A percentile compares a stretch with the other conserved stretches of the same genome.
Evolutionary conservation across 2,329 filamentous ascomycete species (phyloP).

Genomic region (Penicillium nordicum): DNA sequence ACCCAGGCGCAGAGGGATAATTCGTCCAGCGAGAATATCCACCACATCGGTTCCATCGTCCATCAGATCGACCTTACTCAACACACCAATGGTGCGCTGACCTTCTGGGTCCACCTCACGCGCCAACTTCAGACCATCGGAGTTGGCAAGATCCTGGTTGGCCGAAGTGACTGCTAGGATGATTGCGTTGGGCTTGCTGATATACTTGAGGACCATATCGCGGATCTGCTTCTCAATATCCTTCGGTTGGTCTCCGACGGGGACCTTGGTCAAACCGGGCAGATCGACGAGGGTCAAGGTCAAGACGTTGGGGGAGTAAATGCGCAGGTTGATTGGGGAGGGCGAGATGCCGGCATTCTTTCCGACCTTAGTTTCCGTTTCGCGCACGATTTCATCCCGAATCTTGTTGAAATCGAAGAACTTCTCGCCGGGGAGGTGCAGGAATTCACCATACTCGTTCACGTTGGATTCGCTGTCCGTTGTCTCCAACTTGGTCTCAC

Average conservation of each 20-base stretch:
- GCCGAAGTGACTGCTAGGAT: conserved; percentile 94
- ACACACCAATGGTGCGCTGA: conserved; percentile 94
- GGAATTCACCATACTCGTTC: conserved; percentile 98
- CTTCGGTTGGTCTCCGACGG: conserved; percentile 90
- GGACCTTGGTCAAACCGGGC: conserved; percentile 93
- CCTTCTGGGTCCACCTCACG: conserved; percentile 96
- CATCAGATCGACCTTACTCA: conserved; percentile 99
- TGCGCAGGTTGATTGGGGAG: conserved; percentile 92
- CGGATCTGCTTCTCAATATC: conserved; percentile 96
- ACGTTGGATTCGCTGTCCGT: conserved; percentile 84
- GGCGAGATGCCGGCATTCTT: conserved; percentile 95
- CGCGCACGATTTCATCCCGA: conserved; percentile 91
- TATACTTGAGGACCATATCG: conserved; percentile 98
- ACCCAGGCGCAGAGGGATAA: conserved; percentile 89
- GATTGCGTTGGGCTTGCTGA: conserved; percentile 97
- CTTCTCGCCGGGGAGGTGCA: conserved; percentile 96
- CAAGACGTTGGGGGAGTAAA: conserved; percentile 97
- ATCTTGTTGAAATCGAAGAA: conserved; percentile 99
- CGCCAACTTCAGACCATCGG: conserved; percentile 92
- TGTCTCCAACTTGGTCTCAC: conserved; percentile 62
- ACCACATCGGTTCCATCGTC: conserved; percentile 98
- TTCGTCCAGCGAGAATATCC: conserved; percentile 94
- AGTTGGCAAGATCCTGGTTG: conserved; percentile 98
- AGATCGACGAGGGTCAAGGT: conserved; percentile 95
- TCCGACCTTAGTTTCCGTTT: conserved; percentile 95